These are phyloP conservation scores for Populus pruinosa DNA, from an alignment of 345 rosid species.

Conservation along the genomic window DNA sequence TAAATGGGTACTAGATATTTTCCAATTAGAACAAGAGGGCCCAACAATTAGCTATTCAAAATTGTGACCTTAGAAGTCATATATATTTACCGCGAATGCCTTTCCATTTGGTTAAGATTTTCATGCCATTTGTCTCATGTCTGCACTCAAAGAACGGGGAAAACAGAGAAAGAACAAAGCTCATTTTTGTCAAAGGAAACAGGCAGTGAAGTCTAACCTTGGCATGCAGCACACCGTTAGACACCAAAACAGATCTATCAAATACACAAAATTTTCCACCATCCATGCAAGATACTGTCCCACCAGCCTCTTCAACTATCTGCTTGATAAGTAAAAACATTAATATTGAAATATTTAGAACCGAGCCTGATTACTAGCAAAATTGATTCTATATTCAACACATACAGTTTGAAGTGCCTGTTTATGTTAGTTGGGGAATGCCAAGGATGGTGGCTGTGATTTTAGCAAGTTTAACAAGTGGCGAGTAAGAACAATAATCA, in stretches of 20 bases:
- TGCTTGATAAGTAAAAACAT: conserved; percentile 24
- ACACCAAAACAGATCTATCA: conserved; percentile 90
- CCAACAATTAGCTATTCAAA: neutral
- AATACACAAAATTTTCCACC: conserved; percentile 81
- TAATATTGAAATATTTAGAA: neutral
- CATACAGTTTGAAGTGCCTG: neutral
- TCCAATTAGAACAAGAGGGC: neutral
- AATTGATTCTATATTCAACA: neutral
- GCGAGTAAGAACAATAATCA: neutral
- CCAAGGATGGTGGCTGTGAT: neutral
- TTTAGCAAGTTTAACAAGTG: neutral
- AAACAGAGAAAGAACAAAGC: neutral
- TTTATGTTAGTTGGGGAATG: neutral
- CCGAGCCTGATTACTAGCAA: neutral
- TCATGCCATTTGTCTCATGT: neutral
- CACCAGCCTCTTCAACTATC: conserved; percentile 99
- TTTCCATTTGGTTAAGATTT: neutral
- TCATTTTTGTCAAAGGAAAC: neutral
- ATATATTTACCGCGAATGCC: neutral
- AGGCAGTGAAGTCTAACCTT: conserved; percentile 47
- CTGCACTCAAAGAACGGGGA: neutral
- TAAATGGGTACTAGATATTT: neutral
- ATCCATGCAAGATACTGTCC: conserved; percentile 81
- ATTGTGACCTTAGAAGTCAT: neutral
- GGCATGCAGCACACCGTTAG: conserved; percentile 74